Conservation (phyloP, 371 early-diverging fungal genomes). For the Batrachochytrium dendrobatidis region DNA sequence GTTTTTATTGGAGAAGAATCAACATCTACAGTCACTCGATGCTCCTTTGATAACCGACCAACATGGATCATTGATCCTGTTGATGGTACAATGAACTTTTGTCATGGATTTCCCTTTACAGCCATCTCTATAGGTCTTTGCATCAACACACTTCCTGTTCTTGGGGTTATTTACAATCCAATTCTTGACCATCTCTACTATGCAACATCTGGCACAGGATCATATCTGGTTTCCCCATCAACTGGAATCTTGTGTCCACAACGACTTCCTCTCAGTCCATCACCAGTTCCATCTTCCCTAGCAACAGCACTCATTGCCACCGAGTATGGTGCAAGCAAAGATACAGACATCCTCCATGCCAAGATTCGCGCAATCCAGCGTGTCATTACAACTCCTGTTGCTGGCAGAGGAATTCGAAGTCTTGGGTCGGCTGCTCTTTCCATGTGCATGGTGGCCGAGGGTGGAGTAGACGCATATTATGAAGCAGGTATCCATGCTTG, state of each 20-base stretch:
- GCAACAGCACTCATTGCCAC: conserved; percentile 65
- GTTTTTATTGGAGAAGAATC: conserved; percentile 85
- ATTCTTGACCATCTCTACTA: conserved; percentile 61
- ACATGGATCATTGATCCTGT: conserved; percentile 93
- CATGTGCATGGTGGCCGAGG: conserved; percentile 74
- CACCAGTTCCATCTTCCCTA: conserved; percentile 52
- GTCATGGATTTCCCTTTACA: conserved; percentile 81
- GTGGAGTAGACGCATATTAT: conserved; percentile 81
- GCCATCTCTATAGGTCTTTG: conserved; percentile 79
- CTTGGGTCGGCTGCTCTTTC: conserved; percentile 77
- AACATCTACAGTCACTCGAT: conserved; percentile 39
- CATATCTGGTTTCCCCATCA: conserved; percentile 25
- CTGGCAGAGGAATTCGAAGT: conserved; percentile 62
- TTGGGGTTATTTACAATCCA: conserved; percentile 91
- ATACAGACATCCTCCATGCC: conserved; percentile 47
- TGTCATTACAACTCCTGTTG: conserved; percentile 18
- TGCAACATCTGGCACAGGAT: conserved; percentile 61
- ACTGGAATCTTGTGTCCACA: conserved; percentile 41
- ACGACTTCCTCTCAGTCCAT: conserved; percentile 47
- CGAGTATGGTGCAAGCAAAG: conserved; percentile 77
- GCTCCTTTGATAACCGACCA: conserved; percentile 41
- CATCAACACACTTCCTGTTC: conserved; percentile 59
- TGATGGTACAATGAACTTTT: conserved; percentile 54
- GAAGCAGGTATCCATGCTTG: conserved; percentile 74
- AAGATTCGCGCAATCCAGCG: conserved; percentile 42